These are phyloP conservation scores for Leucosporidium creatinivorum DNA, from an alignment of 768 basidiomycete genomes.

Conservation along the genomic window DNA sequence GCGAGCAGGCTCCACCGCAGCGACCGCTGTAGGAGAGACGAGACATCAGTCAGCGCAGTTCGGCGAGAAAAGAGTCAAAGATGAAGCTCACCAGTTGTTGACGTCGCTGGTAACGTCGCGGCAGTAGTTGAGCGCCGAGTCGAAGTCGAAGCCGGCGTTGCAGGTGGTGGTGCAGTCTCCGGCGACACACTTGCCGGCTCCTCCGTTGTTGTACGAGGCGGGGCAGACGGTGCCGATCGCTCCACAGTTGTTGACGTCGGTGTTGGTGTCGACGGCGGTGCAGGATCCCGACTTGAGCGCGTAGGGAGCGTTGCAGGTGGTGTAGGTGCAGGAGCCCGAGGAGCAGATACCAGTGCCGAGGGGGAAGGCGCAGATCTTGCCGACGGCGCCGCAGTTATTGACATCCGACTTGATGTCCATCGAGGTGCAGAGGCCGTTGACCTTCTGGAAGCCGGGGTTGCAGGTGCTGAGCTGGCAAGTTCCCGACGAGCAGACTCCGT, in stretches of 20 bases:
- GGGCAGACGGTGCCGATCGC: conserved; percentile 13
- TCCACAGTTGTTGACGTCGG: conserved; percentile 28
- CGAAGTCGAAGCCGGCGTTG: conserved; percentile 5
- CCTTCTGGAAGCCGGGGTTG: not conserved
- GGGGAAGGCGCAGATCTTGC: conserved; percentile 5
- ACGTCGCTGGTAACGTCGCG: not conserved
- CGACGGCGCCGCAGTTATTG: conserved; percentile 13
- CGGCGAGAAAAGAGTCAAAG: not conserved
- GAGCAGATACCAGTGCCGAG: not conserved
- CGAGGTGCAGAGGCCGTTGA: not conserved
- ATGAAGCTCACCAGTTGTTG: conserved; percentile 2
- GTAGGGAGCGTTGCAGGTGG: conserved; percentile 11
- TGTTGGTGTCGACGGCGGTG: not conserved
- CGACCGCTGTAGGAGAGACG: conserved; percentile 11
- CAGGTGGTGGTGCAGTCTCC: conserved; percentile 3
- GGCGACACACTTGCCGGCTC: conserved; percentile 4
- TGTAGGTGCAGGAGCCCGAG: not conserved
- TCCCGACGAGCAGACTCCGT: conserved; percentile 6
- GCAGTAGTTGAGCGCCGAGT: conserved; percentile 4
- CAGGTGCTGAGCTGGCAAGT: not conserved
- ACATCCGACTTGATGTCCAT: not conserved
- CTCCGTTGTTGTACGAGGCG: conserved; percentile 7
- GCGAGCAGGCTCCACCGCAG: conserved; percentile 19
- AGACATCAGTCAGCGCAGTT: not conserved
- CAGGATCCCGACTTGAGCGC: conserved; percentile 18